These are phyloP conservation scores for Microcyclosporella mali DNA, from an alignment of 2,329 filamentous ascomycete species.

Conservation along the genomic window DNA sequence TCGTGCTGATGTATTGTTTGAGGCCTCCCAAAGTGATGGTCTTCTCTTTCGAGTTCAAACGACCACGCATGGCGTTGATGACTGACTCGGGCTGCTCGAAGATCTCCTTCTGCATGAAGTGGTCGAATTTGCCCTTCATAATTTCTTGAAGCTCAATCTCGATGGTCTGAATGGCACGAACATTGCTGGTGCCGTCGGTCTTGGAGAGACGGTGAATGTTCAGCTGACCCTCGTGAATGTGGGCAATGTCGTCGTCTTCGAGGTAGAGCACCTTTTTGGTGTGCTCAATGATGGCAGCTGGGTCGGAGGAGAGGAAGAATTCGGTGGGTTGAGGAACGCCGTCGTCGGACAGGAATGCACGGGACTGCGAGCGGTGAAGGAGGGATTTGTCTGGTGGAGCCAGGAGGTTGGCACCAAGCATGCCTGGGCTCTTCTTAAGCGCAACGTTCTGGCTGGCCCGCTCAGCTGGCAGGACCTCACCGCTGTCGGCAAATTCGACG, in stretches of 20 bases:
- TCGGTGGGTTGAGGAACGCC: slow-evolving; percentile 96
- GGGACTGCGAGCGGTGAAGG: slow-evolving; percentile 95
- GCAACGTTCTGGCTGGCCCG: slow-evolving; percentile 93
- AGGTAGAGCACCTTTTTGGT: slow-evolving; percentile 99
- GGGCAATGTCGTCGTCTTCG: slow-evolving; percentile 98
- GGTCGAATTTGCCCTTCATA: slow-evolving; percentile 99
- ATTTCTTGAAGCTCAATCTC: slow-evolving; percentile 99
- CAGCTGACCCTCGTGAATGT: slow-evolving; percentile 97
- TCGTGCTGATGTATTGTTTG: slow-evolving; percentile 92
- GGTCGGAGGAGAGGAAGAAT: slow-evolving; percentile 98
- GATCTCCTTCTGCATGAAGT: slow-evolving; percentile 99
- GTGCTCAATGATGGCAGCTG: slow-evolving; percentile 97
- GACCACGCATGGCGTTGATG: slow-evolving; percentile 99
- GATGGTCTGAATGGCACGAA: slow-evolving; percentile 95
- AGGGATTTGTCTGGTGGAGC: slow-evolving; percentile 95
- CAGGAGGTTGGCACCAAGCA: slow-evolving; percentile 61
- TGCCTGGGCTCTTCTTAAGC: slow-evolving; percentile 67
- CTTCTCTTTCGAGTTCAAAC: slow-evolving; percentile 88
- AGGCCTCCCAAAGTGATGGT: slow-evolving; percentile 92
- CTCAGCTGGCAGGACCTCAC: slow-evolving; percentile 78
- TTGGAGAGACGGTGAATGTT: slow-evolving; percentile 99
- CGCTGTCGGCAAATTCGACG: slow-evolving; percentile 90
- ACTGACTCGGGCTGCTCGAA: slow-evolving; percentile 99
- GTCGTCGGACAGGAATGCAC: slow-evolving; percentile 97
- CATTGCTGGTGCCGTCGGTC: slow-evolving; percentile 94